A percentile compares a stretch with the other conserved stretches of the same genome.
Conservation (phyloP, 352 stramenopile genomes). For the Globisporangium uncinulatum region DNA sequence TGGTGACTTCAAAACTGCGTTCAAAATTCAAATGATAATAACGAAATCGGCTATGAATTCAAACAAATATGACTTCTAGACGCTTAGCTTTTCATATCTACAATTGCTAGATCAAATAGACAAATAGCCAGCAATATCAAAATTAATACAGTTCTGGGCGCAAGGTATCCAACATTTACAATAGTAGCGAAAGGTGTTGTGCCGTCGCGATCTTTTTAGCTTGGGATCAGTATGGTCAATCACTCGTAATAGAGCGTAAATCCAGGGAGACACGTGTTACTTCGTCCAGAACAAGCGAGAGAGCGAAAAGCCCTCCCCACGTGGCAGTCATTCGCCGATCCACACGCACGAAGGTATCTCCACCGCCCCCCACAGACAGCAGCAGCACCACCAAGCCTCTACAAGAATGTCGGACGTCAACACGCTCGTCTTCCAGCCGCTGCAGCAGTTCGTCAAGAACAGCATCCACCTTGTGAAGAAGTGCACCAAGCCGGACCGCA, state of each 20-base stretch:
- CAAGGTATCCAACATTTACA: constrained; percentile 6
- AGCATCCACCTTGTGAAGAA: constrained; percentile 98
- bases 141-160: neutral
- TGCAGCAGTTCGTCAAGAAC: constrained; percentile 97
- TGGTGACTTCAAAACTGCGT: neutral
- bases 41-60: neutral
- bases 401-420: constrained; percentile 87
- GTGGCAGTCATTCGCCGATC: constrained; percentile 17
- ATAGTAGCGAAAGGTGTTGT: neutral
- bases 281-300: neutral
- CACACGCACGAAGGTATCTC: constrained; percentile 3
- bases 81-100: neutral
- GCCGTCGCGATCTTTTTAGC: neutral
- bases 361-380: neutral
- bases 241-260: too few relatives aligned
- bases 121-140: neutral
- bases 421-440: constrained; percentile 92
- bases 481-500: constrained; percentile 98
- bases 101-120: too few relatives aligned
- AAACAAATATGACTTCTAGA: too few relatives aligned
- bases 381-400: neutral
- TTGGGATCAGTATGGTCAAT: neutral
- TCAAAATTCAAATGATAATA: neutral
- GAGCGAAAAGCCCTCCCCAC: neutral
- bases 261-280: too few relatives aligned